These are phyloP conservation scores for Endotrypanum monterogeii DNA, from an alignment of 208 protist species.

Conservation along the genomic window DNA sequence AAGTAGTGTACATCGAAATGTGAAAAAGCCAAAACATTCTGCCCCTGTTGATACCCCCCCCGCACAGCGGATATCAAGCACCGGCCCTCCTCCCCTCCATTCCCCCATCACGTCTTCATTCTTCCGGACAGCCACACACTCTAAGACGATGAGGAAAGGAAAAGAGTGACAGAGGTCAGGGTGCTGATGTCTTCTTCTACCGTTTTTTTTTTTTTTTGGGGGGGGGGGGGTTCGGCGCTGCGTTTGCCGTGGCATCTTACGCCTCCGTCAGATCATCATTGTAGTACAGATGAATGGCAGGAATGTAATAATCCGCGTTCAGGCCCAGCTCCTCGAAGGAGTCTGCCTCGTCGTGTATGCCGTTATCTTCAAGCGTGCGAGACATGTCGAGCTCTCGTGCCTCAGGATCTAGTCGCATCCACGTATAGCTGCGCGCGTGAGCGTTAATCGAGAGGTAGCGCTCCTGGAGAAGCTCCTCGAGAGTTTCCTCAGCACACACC, in stretches of 20 bases:
- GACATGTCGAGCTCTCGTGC: constrained; percentile 85
- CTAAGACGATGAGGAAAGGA: not conserved
- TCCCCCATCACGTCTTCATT: not conserved
- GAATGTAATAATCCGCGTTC: constrained; percentile 92
- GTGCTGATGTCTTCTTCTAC: no score
- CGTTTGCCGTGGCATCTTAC: constrained; percentile 10
- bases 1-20: constrained; percentile 20
- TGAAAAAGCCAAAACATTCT: constrained; percentile 1
- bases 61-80: no score
- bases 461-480: constrained; percentile 89
- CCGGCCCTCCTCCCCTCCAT: not conserved
- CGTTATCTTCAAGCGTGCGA: constrained; percentile 91
- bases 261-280: constrained; percentile 94
- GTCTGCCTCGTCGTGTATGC: constrained; percentile 88
- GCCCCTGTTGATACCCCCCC: no score
- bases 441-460: constrained; percentile 89
- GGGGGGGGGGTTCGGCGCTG: not conserved
- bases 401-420: constrained; percentile 83
- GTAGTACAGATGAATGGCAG: constrained; percentile 93
- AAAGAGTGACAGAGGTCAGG: no score
- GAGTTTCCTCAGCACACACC: constrained; percentile 92
- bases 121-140: not conserved
- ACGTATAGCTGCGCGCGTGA: constrained; percentile 94
- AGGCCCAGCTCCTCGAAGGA: constrained; percentile 89
- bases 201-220: no score